These are phyloP conservation scores for Dalbergia cochinchinensis DNA, from an alignment of 306 rosid genomes.

Conservation along the genomic window DNA sequence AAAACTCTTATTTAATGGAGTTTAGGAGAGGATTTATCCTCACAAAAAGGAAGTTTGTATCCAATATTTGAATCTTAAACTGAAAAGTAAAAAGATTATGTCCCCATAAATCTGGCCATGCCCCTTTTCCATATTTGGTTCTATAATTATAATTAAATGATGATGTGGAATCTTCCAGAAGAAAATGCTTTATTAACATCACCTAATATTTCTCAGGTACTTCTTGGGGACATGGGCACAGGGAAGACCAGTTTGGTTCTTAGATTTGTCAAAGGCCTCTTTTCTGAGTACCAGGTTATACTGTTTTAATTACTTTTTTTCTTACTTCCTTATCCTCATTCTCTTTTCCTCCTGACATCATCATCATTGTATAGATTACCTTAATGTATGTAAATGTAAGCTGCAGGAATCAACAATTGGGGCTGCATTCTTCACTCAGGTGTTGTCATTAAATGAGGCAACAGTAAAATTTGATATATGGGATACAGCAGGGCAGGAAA, in stretches of 20 bases:
- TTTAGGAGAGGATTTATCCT: too few relatives aligned
- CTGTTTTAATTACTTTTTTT: neutral
- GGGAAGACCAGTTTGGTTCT: conserved; percentile 91
- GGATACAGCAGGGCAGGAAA: conserved; percentile 96
- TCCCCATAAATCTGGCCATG: too few relatives aligned
- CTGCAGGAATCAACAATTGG: conserved; percentile 92
- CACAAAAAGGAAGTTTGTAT: too few relatives aligned
- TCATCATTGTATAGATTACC: neutral
- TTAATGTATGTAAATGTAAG: neutral
- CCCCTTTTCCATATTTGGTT: too few relatives aligned
- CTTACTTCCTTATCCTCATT: too few relatives aligned
- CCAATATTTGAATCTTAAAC: too few relatives aligned
- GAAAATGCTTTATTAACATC: neutral
- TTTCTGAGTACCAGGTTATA: conserved; percentile 80
- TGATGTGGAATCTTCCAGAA: too few relatives aligned
- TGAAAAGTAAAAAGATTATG: too few relatives aligned
- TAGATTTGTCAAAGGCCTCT: conserved; percentile 90
- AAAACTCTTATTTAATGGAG: too few relatives aligned
- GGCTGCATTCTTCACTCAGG: conserved; percentile 92
- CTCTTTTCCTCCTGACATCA: conserved; percentile 5
- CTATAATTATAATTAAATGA: too few relatives aligned
- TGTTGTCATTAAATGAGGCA: conserved; percentile 78
- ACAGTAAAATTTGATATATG: conserved; percentile 87
- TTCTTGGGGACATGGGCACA: conserved; percentile 92
- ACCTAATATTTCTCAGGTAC: conserved; percentile 59